Conservation (phyloP, 805 yeast species). For the Monosporozyma yasuniensis region DNA sequence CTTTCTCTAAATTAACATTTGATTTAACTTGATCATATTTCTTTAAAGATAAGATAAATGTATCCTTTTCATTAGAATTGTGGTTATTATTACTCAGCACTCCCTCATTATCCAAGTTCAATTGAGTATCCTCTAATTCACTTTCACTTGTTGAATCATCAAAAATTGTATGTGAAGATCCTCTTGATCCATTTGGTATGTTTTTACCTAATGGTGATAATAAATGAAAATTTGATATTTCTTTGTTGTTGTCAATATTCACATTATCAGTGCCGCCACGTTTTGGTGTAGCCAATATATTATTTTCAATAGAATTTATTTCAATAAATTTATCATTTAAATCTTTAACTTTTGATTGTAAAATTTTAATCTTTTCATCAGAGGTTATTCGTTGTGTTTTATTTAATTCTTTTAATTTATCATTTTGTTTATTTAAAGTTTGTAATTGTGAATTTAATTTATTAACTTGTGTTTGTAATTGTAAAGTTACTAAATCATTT, state of each 20-base stretch:
- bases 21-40: not conserved
- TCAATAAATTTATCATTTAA: not conserved
- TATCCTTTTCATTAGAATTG: not conserved
- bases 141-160: conserved; percentile 2
- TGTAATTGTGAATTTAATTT: conserved; percentile 29
- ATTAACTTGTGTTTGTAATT: conserved; percentile 30
- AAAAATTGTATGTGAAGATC: conserved; percentile 8
- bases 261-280: conserved; percentile 3
- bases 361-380: not conserved
- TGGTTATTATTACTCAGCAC: not conserved
- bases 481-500: conserved; percentile 21
- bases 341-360: not conserved
- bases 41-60: conserved; percentile 3
- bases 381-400: conserved; percentile 11
- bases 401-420: conserved; percentile 26
- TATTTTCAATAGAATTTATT: not conserved
- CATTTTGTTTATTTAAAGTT: conserved; percentile 24
- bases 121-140: not conserved
- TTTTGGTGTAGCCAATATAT: not conserved
- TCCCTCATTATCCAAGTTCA: not conserved
- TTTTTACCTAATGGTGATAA: conserved; percentile 18
- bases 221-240: conserved; percentile 13
- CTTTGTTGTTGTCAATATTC: conserved; percentile 7
- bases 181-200: conserved; percentile 11
- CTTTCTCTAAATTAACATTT: not conserved